A percentile compares a stretch with the other conserved stretches of the same genome.
Conservation (phyloP, 352 stramenopile species). For the Pythium chondricola region DNA sequence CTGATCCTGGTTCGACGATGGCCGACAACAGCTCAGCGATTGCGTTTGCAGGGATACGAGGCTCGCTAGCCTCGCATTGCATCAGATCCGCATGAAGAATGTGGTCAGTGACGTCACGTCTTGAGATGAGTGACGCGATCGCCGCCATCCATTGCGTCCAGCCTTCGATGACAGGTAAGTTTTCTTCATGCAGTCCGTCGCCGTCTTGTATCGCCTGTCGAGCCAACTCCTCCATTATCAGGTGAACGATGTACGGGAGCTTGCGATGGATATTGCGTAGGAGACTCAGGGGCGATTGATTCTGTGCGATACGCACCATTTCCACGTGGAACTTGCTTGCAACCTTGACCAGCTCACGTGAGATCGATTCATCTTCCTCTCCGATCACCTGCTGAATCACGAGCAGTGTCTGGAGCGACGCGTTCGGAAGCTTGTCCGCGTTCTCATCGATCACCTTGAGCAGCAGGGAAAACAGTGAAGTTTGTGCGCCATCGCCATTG, state of each 20-base stretch:
- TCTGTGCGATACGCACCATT: conserved; percentile 30
- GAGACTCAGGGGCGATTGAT: conserved; percentile 23
- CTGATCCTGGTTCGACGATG: conserved; percentile 28
- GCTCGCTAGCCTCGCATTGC: conserved; percentile 14
- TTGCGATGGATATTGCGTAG: conserved; percentile 37
- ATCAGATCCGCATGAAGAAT: conserved; percentile 55
- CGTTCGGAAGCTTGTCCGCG: conserved; percentile 4
- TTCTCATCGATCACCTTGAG: conserved; percentile 4
- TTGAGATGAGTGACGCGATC: conserved; percentile 35
- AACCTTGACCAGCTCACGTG: conserved; percentile 5
- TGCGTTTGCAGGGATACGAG: conserved; percentile 12
- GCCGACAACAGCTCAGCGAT: conserved; percentile 33
- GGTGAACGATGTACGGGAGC: conserved; percentile 54
- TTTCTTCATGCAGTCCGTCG: conserved; percentile 7
- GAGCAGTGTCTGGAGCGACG: conserved; percentile 9
- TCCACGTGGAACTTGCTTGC: conserved; percentile 35
- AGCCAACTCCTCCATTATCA: conserved; percentile 21
- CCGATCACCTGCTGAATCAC: conserved; percentile 11
- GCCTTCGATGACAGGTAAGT: not conserved
- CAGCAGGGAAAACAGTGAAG: not conserved
- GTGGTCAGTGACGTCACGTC: conserved; percentile 39
- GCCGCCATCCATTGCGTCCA: conserved; percentile 54
- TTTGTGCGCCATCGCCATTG: conserved; percentile 2
- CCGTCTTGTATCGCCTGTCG: too few relatives aligned
- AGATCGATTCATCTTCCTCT: not conserved